These are phyloP conservation scores for Termitomyces sp. DNA, from an alignment of 768 basidiomycete genomes.

Conservation along the genomic window DNA sequence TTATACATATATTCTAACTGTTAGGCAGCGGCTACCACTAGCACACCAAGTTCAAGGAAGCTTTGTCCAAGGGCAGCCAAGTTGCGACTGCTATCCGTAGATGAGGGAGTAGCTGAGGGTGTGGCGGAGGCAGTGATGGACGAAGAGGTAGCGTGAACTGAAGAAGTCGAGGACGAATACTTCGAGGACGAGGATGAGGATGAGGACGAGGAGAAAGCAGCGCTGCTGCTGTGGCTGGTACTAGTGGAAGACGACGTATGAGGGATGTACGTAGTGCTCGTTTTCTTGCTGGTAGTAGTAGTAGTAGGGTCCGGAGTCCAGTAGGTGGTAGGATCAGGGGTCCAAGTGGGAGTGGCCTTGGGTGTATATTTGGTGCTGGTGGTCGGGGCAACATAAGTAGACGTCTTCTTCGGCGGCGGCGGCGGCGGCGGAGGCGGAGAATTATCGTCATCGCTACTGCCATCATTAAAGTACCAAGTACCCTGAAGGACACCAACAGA, in stretches of 20 bases:
- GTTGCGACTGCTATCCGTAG: neutral
- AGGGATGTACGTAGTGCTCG: neutral
- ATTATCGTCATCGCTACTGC: slow-evolving; percentile 14
- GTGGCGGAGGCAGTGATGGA: neutral
- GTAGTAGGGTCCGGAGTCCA: slow-evolving; percentile 12
- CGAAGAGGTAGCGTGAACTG: neutral
- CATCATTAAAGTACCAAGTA: slow-evolving; percentile 37
- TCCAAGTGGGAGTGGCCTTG: slow-evolving; percentile 6
- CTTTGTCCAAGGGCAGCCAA: slow-evolving; percentile 6
- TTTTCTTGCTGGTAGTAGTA: slow-evolving; percentile 4
- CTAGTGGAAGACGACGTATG: neutral
- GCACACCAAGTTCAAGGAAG: slow-evolving; percentile 8
- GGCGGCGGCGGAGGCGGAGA: neutral
- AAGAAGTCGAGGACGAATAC: neutral
- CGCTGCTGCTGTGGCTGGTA: slow-evolving; percentile 1
- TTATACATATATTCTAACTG: neutral
- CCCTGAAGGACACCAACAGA: slow-evolving; percentile 44
- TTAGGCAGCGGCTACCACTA: slow-evolving; percentile 7
- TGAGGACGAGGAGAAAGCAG: neutral
- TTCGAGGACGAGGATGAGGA: slow-evolving; percentile 3
- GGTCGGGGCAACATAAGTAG: slow-evolving; percentile 9
- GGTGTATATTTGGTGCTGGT: slow-evolving; percentile 10
- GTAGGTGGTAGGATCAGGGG: slow-evolving; percentile 11
- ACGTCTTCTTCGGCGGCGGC: slow-evolving; percentile 10
- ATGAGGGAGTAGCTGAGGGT: neutral